Base-by-base conservation (phyloP, 495 filamentous ascomycete genomes). In the Daldinia decipiens region DNA sequence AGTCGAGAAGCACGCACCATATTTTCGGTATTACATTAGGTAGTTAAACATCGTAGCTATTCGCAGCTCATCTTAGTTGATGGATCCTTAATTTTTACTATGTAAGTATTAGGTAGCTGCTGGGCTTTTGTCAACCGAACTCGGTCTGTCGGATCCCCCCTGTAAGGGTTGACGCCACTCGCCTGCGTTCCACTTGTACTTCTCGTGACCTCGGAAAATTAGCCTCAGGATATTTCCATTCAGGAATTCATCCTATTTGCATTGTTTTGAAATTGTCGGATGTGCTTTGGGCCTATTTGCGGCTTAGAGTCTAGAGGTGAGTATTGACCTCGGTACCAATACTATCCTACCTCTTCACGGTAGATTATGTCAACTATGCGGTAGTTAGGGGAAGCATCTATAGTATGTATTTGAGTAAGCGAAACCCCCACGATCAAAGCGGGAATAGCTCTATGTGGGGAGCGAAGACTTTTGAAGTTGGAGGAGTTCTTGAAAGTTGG, bases 71-170 rank as follows among this genome's bases (percentile, higher is more conserved):
- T 27, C 43, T 54, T 68, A 68, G 65, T 24, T 53, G 55, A 72
- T 68, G 70, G 70, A 63, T 60, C 70, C 60, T 24, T 51, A 38
- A 39, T 65, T 72, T 59, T 58, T 36, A 67, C 59, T 64, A 67
- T 72, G 64, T 67, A 67, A 67, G 45, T 60, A 64, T 67, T 72
- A 67, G 54, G 63, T 67, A 72, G 63, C 45, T 55, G 3, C 53
- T 60, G 8, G 47, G 55, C 24, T 29, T 64, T 60, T 45, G 12
- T 64, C 54, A 67, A 54, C 54, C 69, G 69, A 67, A 59, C 64
- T 72, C 63, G 64, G 63, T 65, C 58, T 50, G 34, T 59, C 1
- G 40, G 26, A 59, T 36, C 1, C 17, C 62, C 62, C 62, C 53
- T 63, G 63, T 59, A 29, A 38, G 36, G 34, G 57, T 62, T 24